Percentiles rank a stretch among this genome's conserved stretches.
phyloP scores from a whole-genome alignment of 1,284 basidiomycete genomes.

The Papiliotrema fonsecae region DNA sequence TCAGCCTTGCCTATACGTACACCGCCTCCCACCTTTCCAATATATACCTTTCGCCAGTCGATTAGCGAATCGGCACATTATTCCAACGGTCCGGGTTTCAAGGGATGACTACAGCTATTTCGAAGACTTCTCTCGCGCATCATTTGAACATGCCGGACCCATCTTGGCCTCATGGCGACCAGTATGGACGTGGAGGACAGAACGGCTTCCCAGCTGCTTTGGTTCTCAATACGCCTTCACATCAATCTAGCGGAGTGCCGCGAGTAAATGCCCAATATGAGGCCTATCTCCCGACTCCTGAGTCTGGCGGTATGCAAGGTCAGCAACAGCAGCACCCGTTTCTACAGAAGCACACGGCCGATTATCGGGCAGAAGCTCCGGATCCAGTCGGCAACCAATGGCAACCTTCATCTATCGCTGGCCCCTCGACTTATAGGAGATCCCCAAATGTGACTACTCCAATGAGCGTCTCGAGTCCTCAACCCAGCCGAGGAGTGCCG shows the following conservation, averaged over 20 bases:
- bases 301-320: neutral
- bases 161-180: neutral
- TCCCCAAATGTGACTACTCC: constrained; percentile 3
- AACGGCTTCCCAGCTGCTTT: neutral
- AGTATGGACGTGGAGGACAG: neutral
- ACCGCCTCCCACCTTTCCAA: too few relatives aligned
- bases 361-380: neutral
- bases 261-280: neutral
- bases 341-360: constrained; percentile 1
- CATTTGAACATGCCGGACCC: constrained; percentile 2
- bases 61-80: too few relatives aligned
- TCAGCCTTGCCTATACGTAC: too few relatives aligned
- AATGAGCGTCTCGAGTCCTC: neutral
- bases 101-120: too few relatives aligned
- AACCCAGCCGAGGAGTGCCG: neutral
- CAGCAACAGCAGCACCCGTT: constrained; percentile 7
- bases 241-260: neutral
- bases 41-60: too few relatives aligned
- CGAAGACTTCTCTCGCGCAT: too few relatives aligned
- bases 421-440: constrained; percentile 6
- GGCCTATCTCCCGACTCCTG: constrained; percentile 3
- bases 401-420: constrained; percentile 5
- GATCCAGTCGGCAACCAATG: neutral
- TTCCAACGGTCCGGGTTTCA: too few relatives aligned
- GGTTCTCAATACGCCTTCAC: constrained; percentile 1